These are phyloP conservation scores for Cephalotrichum gorgonifer DNA, from an alignment of 2,329 filamentous ascomycete species.

Conservation along the genomic window DNA sequence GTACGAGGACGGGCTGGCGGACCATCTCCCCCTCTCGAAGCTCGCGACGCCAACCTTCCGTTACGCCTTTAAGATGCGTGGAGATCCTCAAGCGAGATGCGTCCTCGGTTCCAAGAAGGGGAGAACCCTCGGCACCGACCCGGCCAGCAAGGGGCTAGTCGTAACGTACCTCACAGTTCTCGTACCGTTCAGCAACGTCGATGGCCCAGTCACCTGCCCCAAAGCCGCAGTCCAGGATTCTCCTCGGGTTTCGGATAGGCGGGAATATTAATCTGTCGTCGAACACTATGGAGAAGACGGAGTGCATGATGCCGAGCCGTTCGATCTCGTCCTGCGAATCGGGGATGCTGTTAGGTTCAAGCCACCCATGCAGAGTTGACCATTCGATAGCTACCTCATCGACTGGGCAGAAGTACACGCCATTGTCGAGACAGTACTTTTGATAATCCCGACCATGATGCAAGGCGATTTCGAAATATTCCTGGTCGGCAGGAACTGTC, in stretches of 20 bases:
- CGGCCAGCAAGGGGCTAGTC: not conserved
- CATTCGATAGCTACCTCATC: slow-evolving; percentile 48
- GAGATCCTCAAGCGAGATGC: not conserved
- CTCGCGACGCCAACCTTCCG: not conserved
- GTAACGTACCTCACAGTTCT: slow-evolving; percentile 49
- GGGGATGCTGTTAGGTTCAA: slow-evolving; percentile 7
- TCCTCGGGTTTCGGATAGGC: slow-evolving; percentile 44
- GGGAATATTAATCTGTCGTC: slow-evolving; percentile 60
- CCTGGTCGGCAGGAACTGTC: slow-evolving; percentile 44
- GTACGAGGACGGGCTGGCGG: not conserved
- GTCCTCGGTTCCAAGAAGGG: not conserved
- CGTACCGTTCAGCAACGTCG: slow-evolving; percentile 55
- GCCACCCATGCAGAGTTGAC: slow-evolving; percentile 7
- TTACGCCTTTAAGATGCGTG: not conserved
- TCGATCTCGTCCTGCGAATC: slow-evolving; percentile 52
- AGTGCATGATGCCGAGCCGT: slow-evolving; percentile 53
- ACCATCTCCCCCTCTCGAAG: not conserved
- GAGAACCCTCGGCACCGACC: not conserved
- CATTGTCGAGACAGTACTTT: slow-evolving; percentile 53
- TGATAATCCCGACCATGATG: slow-evolving; percentile 58
- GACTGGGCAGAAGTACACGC: slow-evolving; percentile 56
- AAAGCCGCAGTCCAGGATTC: slow-evolving; percentile 63
- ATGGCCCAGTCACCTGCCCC: slow-evolving; percentile 62
- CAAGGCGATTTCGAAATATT: slow-evolving; percentile 46
- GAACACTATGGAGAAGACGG: slow-evolving; percentile 52